These are phyloP conservation scores for Artemisia tridentata DNA, from an alignment of 129 eudicot genomes.

Conservation along the genomic window DNA sequence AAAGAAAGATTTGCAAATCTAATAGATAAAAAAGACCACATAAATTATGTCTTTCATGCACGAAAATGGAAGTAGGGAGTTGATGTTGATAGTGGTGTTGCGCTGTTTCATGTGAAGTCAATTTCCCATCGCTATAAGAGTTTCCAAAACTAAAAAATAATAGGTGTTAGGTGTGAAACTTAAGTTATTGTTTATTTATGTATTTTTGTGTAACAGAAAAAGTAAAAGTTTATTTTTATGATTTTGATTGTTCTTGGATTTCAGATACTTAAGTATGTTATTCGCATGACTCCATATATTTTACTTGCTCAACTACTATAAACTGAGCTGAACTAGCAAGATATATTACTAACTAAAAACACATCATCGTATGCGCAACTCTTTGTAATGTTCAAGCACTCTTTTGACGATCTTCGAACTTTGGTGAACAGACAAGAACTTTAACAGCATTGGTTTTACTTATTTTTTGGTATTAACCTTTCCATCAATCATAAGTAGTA, in stretches of 20 bases:
- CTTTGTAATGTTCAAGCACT: too few relatives aligned
- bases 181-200: background rate
- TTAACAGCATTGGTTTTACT: too few relatives aligned
- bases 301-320: too few relatives aligned
- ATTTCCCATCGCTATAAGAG: background rate
- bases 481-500: too few relatives aligned
- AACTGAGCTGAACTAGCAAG: too few relatives aligned
- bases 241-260: background rate
- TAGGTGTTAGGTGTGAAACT: background rate
- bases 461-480: too few relatives aligned
- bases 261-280: too few relatives aligned
- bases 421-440: too few relatives aligned
- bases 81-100: slow-evolving; percentile 16
- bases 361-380: too few relatives aligned
- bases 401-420: too few relatives aligned
- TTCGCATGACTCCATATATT: too few relatives aligned
- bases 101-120: slow-evolving; percentile 7
- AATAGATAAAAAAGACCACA: background rate
- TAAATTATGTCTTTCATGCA: background rate
- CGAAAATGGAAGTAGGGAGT: background rate
- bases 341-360: too few relatives aligned
- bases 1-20: background rate
- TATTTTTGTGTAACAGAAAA: background rate
- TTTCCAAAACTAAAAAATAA: background rate
- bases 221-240: background rate